Evolutionary conservation across 2,329 filamentous ascomycete genomes (phyloP).

Genomic region (Myriosclerotinia duriaeana): DNA sequence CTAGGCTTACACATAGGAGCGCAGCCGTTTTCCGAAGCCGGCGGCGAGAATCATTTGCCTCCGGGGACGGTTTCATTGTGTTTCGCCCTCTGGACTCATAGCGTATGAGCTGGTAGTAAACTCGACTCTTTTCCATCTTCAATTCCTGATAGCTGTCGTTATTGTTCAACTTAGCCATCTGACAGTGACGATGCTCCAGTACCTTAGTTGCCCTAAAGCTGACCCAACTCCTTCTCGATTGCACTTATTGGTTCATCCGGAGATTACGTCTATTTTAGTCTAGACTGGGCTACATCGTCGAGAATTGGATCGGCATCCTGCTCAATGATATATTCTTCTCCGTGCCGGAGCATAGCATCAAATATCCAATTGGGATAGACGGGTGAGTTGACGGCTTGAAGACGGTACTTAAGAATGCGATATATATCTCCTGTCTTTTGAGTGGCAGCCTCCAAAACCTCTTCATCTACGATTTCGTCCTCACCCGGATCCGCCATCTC

Average conservation of each 20-base stretch:
- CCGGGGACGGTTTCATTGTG: neutral
- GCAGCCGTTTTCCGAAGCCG: neutral
- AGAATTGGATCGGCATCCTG: neutral
- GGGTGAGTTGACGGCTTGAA: slow-evolving; percentile 14
- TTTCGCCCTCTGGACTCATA: neutral
- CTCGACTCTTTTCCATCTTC: slow-evolving; percentile 1
- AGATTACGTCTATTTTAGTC: neutral
- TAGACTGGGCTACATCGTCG: neutral
- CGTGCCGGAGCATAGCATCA: slow-evolving; percentile 12
- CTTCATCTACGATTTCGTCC: slow-evolving; percentile 9
- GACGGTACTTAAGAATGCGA: slow-evolving; percentile 4
- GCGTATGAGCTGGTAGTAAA: neutral
- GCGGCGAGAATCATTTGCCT: neutral
- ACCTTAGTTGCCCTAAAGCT: neutral
- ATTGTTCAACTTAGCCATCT: neutral
- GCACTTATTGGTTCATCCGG: neutral
- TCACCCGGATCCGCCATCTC: neutral
- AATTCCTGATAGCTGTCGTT: neutral
- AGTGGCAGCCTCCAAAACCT: slow-evolving; percentile 16
- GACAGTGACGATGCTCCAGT: neutral
- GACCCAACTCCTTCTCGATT: neutral
- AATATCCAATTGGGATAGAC: slow-evolving; percentile 22
- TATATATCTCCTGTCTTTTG: slow-evolving; percentile 19
- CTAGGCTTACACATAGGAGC: neutral
- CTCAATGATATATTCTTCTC: slow-evolving; percentile 7